Percentiles rank a stretch among this genome's conserved stretches.
phyloP scores from a whole-genome alignment of 1,139 yeast genomes.

The Martiniozyma asiatica region DNA sequence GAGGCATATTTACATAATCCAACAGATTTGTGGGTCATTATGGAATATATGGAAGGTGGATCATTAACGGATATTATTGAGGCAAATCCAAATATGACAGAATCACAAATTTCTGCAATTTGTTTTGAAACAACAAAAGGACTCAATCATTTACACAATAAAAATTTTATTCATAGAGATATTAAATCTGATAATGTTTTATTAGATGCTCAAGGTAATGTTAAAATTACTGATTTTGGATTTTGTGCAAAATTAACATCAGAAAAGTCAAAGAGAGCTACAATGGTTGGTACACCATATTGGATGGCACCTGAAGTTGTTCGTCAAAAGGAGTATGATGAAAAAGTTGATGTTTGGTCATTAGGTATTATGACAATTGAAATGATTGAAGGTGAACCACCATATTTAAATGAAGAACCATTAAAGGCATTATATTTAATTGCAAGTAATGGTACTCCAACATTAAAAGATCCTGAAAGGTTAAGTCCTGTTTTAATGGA shows the following conservation, averaged over 20 bases:
- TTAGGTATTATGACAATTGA: slow-evolving; percentile 97
- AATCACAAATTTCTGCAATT: slow-evolving; percentile 78
- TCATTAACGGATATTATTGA: slow-evolving; percentile 85
- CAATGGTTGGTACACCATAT: slow-evolving; percentile 98
- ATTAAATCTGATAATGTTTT: slow-evolving; percentile 91
- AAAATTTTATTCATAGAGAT: slow-evolving; percentile 90
- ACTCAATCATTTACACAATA: slow-evolving; percentile 77
- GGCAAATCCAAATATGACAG: slow-evolving; percentile 52
- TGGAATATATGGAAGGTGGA: slow-evolving; percentile 95
- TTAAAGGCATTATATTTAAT: slow-evolving; percentile 76
- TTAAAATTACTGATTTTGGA: slow-evolving; percentile 94
- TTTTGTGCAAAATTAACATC: slow-evolving; percentile 95
- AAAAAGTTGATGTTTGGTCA: slow-evolving; percentile 96
- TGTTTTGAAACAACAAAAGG: slow-evolving; percentile 90
- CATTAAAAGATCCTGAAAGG: slow-evolving; percentile 74
- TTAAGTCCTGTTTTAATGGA: slow-evolving; percentile 72
- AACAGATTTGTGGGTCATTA: slow-evolving; percentile 72
- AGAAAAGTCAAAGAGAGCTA: slow-evolving; percentile 85
- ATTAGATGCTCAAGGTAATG: slow-evolving; percentile 76
- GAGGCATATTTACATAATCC: slow-evolving; percentile 71
- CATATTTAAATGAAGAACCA: slow-evolving; percentile 93
- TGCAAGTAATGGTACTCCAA: slow-evolving; percentile 96
- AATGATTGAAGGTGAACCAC: slow-evolving; percentile 98
- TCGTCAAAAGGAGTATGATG: slow-evolving; percentile 91
- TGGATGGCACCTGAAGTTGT: slow-evolving; percentile 99